A percentile compares a stretch with the other conserved stretches of the same genome.
phyloP scores from a whole-genome alignment of 2,329 filamentous ascomycete genomes.

The Sclerotiophoma versabilis region DNA sequence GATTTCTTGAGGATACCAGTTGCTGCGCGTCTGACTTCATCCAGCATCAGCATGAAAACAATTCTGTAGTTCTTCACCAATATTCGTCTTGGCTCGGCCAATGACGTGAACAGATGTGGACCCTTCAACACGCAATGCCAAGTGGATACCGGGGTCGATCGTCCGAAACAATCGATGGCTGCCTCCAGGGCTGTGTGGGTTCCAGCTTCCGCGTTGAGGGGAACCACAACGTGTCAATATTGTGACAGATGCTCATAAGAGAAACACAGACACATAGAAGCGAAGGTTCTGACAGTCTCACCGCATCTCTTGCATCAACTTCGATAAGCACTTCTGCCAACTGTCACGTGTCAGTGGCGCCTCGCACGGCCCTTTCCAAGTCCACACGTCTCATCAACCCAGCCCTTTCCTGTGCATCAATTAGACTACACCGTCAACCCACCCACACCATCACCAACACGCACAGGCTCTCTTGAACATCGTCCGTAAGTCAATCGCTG shows the following conservation, averaged over 20 bases:
- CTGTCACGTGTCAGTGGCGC: conserved; percentile 43
- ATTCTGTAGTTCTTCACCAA: not conserved
- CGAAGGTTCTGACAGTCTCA: conserved; percentile 12
- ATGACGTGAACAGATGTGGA: conserved; percentile 30
- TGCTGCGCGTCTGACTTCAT: not conserved
- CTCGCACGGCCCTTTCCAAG: conserved; percentile 31
- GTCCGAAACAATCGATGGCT: conserved; percentile 31
- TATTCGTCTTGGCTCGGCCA: conserved; percentile 1
- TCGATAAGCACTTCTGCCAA: conserved; percentile 33
- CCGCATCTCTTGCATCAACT: conserved; percentile 24
- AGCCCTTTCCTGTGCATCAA: conserved; percentile 50
- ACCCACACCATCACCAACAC: conserved; percentile 46
- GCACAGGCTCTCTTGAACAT: conserved; percentile 46
- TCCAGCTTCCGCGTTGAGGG: conserved; percentile 23
- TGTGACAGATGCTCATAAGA: conserved; percentile 24
- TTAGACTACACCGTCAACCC: conserved; percentile 48
- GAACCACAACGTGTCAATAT: conserved; percentile 46
- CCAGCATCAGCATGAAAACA: not conserved
- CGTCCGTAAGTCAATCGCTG: conserved; percentile 43
- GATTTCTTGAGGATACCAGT: not conserved
- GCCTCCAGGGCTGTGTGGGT: conserved; percentile 31
- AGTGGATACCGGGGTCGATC: conserved; percentile 38
- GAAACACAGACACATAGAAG: conserved; percentile 10
- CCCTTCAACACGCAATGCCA: conserved; percentile 24
- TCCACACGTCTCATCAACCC: conserved; percentile 47